Evolutionary conservation across 306 rosid species (phyloP).

Genomic region (Fragaria nilgerrensis): DNA sequence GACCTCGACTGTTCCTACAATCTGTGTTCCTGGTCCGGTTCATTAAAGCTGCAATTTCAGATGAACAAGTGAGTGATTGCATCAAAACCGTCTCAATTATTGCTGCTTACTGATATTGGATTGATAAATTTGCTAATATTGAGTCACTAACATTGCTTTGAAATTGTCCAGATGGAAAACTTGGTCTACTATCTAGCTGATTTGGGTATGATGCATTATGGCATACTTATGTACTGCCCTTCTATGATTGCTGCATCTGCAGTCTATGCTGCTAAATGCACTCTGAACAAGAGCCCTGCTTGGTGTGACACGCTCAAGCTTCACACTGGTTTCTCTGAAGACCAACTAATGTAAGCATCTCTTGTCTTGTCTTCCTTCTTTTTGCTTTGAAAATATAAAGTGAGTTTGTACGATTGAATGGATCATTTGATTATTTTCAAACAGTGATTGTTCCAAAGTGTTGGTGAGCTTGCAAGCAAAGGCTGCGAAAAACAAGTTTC

Average conservation of each 20-base stretch:
- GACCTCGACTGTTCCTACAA: slow-evolving; percentile 57
- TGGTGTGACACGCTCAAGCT: slow-evolving; percentile 72
- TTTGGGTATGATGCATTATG: slow-evolving; percentile 71
- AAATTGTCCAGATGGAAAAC: slow-evolving; percentile 47
- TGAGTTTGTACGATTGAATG: neutral
- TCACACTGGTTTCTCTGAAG: slow-evolving; percentile 68
- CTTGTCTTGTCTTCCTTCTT: too few species aligned
- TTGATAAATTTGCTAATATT: neutral
- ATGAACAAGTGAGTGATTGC: slow-evolving; percentile 35
- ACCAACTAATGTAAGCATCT: slow-evolving; percentile 44
- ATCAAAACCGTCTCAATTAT: neutral
- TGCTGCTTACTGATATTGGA: neutral
- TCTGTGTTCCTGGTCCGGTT: slow-evolving; percentile 83
- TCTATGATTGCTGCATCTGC: slow-evolving; percentile 93
- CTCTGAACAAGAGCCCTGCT: slow-evolving; percentile 53
- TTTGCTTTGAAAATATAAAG: neutral
- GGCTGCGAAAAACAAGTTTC: slow-evolving; percentile 48
- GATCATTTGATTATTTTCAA: neutral
- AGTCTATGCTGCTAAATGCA: slow-evolving; percentile 78
- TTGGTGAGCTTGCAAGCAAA: slow-evolving; percentile 48
- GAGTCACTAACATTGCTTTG: neutral
- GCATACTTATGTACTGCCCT: slow-evolving; percentile 55
- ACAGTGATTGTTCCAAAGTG: slow-evolving; percentile 66
- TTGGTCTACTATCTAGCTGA: slow-evolving; percentile 68
- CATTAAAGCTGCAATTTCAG: slow-evolving; percentile 65